Evolutionary conservation across 1,284 basidiomycete species (phyloP).

Genomic region (Sanghuangporus baumii): DNA sequence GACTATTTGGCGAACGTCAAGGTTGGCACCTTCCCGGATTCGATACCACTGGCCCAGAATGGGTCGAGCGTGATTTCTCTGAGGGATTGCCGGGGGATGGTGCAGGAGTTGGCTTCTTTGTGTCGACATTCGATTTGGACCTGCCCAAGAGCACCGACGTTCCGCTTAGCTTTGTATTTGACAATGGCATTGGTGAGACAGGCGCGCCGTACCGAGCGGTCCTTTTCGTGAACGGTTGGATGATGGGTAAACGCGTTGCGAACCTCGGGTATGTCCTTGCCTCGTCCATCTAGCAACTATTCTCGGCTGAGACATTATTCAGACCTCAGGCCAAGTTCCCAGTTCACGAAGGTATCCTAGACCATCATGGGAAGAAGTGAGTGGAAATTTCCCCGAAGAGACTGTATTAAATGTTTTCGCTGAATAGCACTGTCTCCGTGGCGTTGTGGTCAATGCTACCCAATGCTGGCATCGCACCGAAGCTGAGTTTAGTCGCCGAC

Average conservation of each 20-base stretch:
- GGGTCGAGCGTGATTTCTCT: constrained; percentile 50
- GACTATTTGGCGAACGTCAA: constrained; percentile 67
- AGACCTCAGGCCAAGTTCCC: constrained; percentile 70
- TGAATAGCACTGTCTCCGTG: constrained; percentile 58
- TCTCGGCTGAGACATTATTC: background rate
- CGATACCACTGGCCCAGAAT: constrained; percentile 43
- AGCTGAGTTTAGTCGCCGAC: constrained; percentile 51
- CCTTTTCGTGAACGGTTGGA: constrained; percentile 82
- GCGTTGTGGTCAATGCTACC: constrained; percentile 64
- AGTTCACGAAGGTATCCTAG: constrained; percentile 69
- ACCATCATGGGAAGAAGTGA: constrained; percentile 67
- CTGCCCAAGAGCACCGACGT: constrained; percentile 57
- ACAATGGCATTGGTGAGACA: constrained; percentile 38
- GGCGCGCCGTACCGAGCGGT: constrained; percentile 54
- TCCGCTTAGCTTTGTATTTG: constrained; percentile 64
- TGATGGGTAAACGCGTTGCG: constrained; percentile 71
- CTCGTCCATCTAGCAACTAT: background rate
- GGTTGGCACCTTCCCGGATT: constrained; percentile 83
- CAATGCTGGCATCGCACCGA: constrained; percentile 41
- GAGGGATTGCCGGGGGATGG: constrained; percentile 47
- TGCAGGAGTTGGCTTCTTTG: constrained; percentile 75
- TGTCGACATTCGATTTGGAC: constrained; percentile 62
- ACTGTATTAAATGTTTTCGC: background rate
- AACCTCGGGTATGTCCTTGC: constrained; percentile 49
- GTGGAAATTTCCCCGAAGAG: constrained; percentile 19